Evolutionary conservation across 257 asterid genomes (phyloP), one percentile per base, ranked within the genome.

Genomic region (Voacanga thouarsii): DNA sequence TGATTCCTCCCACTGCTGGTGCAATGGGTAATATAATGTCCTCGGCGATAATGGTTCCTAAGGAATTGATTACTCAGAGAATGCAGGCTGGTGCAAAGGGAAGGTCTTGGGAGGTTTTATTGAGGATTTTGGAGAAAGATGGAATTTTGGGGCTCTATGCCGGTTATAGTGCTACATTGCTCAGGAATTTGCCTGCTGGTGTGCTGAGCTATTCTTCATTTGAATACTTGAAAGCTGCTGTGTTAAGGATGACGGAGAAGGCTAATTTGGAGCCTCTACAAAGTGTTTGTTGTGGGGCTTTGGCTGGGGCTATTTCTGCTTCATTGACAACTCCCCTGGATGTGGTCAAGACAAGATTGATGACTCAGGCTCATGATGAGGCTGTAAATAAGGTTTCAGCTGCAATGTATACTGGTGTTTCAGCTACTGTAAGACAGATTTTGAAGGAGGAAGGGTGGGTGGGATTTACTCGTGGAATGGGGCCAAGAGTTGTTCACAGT

Each of bases 81-180:
- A 95, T 95, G 99, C 99, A 95, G 81, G 88, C 98, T 0, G 99
- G 98, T 28, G 97, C 99, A 37, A 90, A 88, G 85, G 98, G 99
- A 53, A 86, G 97, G 66, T 95, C 98, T 23, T 93, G 97, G 98
- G 89, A 95, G 86, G 98, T 95, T 61, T 61, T 91, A 82, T 43
- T 92, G 86, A 85, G 89, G 72, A 95, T 95, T 75, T 81, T 95
- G 79, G 97, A 95, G 72, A 95, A 91, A 80, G 99, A 93, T 81
- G 99, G 99, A 16, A 55, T 95, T 57, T 85, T 89, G 86, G 99
- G 99, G 72, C 79, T 95, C 43, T 93, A 95, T 79, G 96, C 99
- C 1, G 99, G 99, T 19, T 95, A 95, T 59, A 92, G 93, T 80
- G 99, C 97, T 39, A 95, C 99, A 71, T 82, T 95, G 89, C 90